A percentile compares a stretch with the other conserved stretches of the same genome.
These are phyloP conservation scores for Buxus sempervirens DNA, from an alignment of 164 flowering plant species.

Conservation along the genomic window DNA sequence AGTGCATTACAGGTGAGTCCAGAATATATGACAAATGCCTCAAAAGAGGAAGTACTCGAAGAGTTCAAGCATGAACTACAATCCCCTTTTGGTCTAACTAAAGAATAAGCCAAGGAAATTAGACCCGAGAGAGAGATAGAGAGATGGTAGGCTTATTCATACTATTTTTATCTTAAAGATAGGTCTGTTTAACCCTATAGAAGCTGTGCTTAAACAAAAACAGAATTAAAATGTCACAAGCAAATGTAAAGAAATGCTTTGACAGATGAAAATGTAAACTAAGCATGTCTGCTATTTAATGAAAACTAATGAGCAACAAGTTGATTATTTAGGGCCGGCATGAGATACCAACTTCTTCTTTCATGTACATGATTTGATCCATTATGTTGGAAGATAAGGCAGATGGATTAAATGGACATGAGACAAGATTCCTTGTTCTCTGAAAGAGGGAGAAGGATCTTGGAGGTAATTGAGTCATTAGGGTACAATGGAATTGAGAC, in stretches of 20 bases:
- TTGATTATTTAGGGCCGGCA: neutral
- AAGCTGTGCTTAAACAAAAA: too few species aligned
- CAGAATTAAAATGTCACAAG: too few species aligned
- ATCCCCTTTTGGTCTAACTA: neutral
- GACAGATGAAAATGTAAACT: neutral
- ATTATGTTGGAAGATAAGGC: neutral
- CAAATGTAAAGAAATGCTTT: too few species aligned
- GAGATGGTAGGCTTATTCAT: too few species aligned
- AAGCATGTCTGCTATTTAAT: neutral
- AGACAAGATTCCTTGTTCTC: neutral
- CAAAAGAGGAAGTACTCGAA: neutral
- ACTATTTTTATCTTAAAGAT: too few species aligned
- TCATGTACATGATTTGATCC: neutral
- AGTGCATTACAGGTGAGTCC: neutral
- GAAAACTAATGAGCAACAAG: neutral
- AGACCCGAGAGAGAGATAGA: neutral
- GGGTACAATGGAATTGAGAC: neutral
- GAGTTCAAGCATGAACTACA: neutral
- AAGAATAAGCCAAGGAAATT: neutral
- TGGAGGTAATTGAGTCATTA: neutral
- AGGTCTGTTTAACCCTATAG: too few species aligned
- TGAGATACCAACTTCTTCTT: neutral
- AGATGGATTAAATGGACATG: neutral
- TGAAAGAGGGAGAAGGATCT: neutral
- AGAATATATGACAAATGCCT: neutral